Percentiles rank a stretch among this genome's conserved stretches.
phyloP scores from a whole-genome alignment of 1,284 basidiomycete species.

The Schizopora paradoxa region DNA sequence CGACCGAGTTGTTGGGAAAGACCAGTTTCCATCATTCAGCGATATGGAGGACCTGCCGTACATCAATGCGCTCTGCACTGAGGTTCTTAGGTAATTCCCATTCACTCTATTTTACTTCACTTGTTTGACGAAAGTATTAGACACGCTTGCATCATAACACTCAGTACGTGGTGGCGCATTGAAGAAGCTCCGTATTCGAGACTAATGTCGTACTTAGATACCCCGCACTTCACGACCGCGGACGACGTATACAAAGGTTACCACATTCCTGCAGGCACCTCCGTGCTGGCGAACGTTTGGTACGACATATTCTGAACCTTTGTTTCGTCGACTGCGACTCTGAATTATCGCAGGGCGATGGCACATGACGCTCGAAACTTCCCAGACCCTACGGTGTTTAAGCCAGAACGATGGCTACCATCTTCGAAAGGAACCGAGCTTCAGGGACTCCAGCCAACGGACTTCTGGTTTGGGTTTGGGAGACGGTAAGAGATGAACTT shows the following conservation, averaged over 20 bases:
- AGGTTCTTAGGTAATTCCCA: constrained; percentile 25
- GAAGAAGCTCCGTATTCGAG: too few relatives aligned
- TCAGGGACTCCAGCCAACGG: constrained; percentile 1
- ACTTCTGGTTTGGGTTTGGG: constrained; percentile 7
- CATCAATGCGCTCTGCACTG: constrained; percentile 30
- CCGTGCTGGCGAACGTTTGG: constrained; percentile 17
- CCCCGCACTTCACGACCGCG: constrained; percentile 25
- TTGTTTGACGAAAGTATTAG: neutral
- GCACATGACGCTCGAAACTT: constrained; percentile 1
- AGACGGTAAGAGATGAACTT: constrained; percentile 1
- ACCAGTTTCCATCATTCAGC: constrained; percentile 30
- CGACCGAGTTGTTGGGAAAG: constrained; percentile 26
- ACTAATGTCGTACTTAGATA: constrained; percentile 17
- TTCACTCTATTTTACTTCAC: neutral
- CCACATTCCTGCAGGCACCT: constrained; percentile 15
- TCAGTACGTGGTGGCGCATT: too few relatives aligned
- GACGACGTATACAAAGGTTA: constrained; percentile 18
- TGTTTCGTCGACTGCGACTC: neutral
- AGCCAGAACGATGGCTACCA: constrained; percentile 5
- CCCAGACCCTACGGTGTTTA: constrained; percentile 1
- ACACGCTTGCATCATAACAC: neutral
- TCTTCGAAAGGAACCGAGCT: neutral
- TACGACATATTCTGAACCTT: neutral
- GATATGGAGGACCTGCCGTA: constrained; percentile 31
- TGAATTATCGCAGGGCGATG: constrained; percentile 1